A percentile compares a stretch with the other conserved stretches of the same genome.
These are phyloP conservation scores for Yamadazyma philogaea DNA, from an alignment of 805 yeast species.

Conservation along the genomic window DNA sequence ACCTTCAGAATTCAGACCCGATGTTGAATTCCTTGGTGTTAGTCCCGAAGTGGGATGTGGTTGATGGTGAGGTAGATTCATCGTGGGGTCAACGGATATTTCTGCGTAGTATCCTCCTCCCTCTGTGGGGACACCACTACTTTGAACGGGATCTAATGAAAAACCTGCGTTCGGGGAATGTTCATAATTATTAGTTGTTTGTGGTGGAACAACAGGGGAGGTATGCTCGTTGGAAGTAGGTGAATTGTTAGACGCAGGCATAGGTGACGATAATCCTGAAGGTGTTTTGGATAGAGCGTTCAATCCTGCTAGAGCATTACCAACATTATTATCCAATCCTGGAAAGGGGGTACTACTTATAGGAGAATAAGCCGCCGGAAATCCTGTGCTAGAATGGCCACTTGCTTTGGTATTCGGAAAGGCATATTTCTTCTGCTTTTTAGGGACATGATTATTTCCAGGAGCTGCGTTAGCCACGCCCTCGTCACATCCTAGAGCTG, in stretches of 20 bases:
- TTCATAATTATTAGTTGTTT: slow-evolving; percentile 16
- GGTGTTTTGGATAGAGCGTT: slow-evolving; percentile 38
- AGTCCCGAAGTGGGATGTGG: slow-evolving; percentile 25
- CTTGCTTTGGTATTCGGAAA: slow-evolving; percentile 16
- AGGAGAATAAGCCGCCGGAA: slow-evolving; percentile 34
- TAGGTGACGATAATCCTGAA: slow-evolving; percentile 23
- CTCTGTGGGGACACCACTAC: slow-evolving; percentile 22
- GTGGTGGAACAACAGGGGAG: slow-evolving; percentile 22
- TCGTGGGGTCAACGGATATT: slow-evolving; percentile 42
- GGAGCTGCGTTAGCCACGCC: slow-evolving; percentile 4
- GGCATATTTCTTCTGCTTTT: slow-evolving; percentile 16
- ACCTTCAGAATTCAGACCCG: slow-evolving; percentile 14
- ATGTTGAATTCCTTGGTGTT: slow-evolving; percentile 31
- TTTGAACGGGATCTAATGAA: slow-evolving; percentile 29
- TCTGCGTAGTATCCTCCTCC: slow-evolving; percentile 46
- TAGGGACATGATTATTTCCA: slow-evolving; percentile 5
- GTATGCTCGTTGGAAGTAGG: slow-evolving; percentile 17
- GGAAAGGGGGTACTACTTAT: slow-evolving; percentile 35
- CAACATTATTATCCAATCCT: slow-evolving; percentile 38
- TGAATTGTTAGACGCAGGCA: slow-evolving; percentile 17
- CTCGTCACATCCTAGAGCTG: slow-evolving; percentile 16
- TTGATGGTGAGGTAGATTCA: slow-evolving; percentile 44
- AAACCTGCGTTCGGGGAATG: slow-evolving; percentile 17
- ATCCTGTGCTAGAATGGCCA: slow-evolving; percentile 16
- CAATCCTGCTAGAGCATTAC: slow-evolving; percentile 44